phyloP scores from a whole-genome alignment of 106 monocot species.

The Gastrodia elata region DNA sequence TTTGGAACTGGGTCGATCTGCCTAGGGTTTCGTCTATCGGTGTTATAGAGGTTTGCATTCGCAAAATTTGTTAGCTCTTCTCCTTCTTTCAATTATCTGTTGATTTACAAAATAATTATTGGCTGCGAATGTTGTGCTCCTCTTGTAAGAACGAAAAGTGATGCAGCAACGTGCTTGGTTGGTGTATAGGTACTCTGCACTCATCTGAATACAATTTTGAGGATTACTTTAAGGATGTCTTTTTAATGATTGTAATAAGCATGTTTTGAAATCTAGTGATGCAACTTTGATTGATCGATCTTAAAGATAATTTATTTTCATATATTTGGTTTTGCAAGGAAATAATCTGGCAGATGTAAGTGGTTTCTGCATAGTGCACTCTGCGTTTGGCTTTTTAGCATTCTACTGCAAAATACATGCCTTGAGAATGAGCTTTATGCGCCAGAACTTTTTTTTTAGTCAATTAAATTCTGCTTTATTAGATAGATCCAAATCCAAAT shows the following conservation, averaged over 20 bases:
- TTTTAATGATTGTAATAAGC: background rate
- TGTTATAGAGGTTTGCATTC: background rate
- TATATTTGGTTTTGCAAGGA: too few relatives aligned
- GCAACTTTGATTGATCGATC: too few relatives aligned
- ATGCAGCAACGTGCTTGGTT: too few relatives aligned
- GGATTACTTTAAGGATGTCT: background rate
- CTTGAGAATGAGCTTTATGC: too few relatives aligned
- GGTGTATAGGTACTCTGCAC: background rate
- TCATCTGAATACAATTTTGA: background rate
- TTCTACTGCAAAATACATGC: too few relatives aligned
- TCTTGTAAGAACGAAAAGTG: background rate
- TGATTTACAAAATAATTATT: background rate
- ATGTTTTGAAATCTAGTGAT: too few relatives aligned
- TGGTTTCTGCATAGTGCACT: too few relatives aligned
- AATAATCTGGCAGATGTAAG: too few relatives aligned
- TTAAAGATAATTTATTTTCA: too few relatives aligned
- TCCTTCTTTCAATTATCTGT: background rate
- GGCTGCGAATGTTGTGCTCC: background rate
- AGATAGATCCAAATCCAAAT: too few relatives aligned
- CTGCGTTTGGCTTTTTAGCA: too few relatives aligned
- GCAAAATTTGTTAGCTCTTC: slow-evolving; percentile 2
- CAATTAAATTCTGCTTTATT: background rate
- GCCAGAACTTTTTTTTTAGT: background rate
- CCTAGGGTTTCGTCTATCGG: slow-evolving; percentile 8
- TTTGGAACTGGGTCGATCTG: slow-evolving; percentile 3